Evolutionary conservation across 2,329 filamentous ascomycete species (phyloP).

Genomic region (Stachybotrys echinatus): DNA sequence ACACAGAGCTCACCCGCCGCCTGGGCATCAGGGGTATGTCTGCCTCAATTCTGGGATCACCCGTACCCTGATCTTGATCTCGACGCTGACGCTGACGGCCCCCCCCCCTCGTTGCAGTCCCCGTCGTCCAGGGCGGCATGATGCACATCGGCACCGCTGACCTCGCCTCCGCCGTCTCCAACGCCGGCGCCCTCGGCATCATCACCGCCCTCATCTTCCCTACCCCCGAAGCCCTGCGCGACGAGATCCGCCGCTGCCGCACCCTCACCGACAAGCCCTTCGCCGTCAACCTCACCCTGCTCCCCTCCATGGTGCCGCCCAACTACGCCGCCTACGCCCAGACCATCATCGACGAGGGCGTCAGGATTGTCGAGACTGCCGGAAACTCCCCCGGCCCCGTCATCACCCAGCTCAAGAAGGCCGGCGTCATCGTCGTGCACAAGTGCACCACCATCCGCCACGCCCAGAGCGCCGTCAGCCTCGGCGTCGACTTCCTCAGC

Average conservation of each 20-base stretch:
- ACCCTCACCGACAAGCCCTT: slow-evolving; percentile 76
- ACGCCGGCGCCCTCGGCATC: slow-evolving; percentile 78
- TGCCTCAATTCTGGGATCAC: background rate
- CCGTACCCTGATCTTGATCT: too few species aligned
- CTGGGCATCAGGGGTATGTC: slow-evolving; percentile 48
- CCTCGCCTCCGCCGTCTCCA: slow-evolving; percentile 69
- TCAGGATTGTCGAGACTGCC: slow-evolving; percentile 88
- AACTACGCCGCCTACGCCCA: slow-evolving; percentile 90
- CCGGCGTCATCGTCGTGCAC: slow-evolving; percentile 76
- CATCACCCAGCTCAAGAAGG: slow-evolving; percentile 81
- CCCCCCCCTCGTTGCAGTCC: slow-evolving; percentile 43
- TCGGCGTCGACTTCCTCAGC: slow-evolving; percentile 92
- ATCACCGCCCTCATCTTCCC: slow-evolving; percentile 90
- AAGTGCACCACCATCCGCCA: slow-evolving; percentile 98
- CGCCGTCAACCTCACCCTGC: slow-evolving; percentile 90
- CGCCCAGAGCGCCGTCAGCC: slow-evolving; percentile 83
- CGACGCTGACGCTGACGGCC: too few species aligned
- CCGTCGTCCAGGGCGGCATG: slow-evolving; percentile 83
- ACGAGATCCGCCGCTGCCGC: slow-evolving; percentile 85
- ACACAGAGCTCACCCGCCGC: slow-evolving; percentile 51
- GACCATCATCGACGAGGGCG: slow-evolving; percentile 87
- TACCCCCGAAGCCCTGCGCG: slow-evolving; percentile 82
- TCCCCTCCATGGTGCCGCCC: slow-evolving; percentile 83
- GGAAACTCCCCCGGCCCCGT: slow-evolving; percentile 86
- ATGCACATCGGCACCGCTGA: slow-evolving; percentile 81